Percentiles rank a stretch among this genome's conserved stretches.
Conservation (phyloP, 768 basidiomycete species). For the Amanita molliuscula region DNA sequence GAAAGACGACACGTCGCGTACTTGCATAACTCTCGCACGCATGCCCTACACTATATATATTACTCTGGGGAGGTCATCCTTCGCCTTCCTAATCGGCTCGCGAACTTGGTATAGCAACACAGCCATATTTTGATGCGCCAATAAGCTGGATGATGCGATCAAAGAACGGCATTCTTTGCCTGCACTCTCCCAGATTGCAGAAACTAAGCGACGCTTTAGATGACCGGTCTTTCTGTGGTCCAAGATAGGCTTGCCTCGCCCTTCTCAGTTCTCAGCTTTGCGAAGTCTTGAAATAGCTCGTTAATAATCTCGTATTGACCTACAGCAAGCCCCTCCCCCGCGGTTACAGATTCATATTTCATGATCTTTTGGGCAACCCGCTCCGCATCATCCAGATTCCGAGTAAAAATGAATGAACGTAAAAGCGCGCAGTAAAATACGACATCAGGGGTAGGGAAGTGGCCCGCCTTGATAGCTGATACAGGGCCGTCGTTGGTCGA, state of each 20-base stretch:
- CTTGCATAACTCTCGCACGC: too few species aligned
- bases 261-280: neutral
- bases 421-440: slow-evolving; percentile 15
- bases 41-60: too few species aligned
- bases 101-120: too few species aligned
- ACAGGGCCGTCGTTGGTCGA: neutral
- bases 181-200: neutral
- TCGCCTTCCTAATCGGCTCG: too few species aligned
- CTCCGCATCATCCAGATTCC: slow-evolving; percentile 10
- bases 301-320: neutral
- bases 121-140: too few species aligned
- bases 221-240: neutral
- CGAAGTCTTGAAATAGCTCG: neutral
- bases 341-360: neutral
- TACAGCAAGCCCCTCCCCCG: slow-evolving; percentile 2
- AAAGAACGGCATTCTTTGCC: too few species aligned
- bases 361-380: slow-evolving; percentile 7
- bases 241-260: neutral
- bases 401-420: slow-evolving; percentile 12
- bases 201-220: neutral
- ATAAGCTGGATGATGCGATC: too few species aligned
- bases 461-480: neutral
- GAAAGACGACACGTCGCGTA: too few species aligned
- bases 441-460: slow-evolving; percentile 12
- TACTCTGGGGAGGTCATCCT: too few species aligned